phyloP scores from a whole-genome alignment of 176 grass and related monocot species.

The Alopecurus myosuroides region DNA sequence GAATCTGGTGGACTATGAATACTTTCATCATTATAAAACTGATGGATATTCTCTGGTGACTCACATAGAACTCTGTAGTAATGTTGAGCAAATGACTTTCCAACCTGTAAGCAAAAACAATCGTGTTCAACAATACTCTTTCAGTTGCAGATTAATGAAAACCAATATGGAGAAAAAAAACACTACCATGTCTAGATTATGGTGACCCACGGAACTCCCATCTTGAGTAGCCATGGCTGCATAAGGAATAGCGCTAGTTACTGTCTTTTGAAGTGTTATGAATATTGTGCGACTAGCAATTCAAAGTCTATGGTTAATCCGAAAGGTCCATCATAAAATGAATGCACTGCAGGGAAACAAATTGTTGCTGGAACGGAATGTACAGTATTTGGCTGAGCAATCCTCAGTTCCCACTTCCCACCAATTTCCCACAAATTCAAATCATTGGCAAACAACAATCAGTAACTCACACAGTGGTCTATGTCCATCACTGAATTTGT shows the following conservation, averaged over 20 bases:
- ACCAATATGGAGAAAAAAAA: background rate
- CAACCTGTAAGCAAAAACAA: constrained; percentile 32
- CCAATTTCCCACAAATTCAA: background rate
- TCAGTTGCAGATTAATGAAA: background rate
- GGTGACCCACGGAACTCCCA: background rate
- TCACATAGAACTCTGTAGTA: constrained; percentile 56
- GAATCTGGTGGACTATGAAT: constrained; percentile 51
- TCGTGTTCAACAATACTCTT: background rate
- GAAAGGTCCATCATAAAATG: background rate
- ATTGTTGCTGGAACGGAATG: background rate
- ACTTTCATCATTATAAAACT: constrained; percentile 70
- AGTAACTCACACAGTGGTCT: background rate
- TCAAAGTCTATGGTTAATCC: background rate
- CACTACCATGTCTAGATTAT: constrained; percentile 10
- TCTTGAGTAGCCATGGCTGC: constrained; percentile 26
- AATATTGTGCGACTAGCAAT: background rate
- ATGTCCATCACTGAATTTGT: background rate
- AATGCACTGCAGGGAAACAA: background rate
- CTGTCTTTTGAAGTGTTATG: background rate
- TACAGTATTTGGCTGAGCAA: background rate
- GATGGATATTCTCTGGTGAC: constrained; percentile 35
- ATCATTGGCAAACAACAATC: background rate
- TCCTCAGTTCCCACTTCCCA: background rate
- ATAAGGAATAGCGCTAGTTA: constrained; percentile 3
- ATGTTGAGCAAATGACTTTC: constrained; percentile 56